Conservation (phyloP, 495 filamentous ascomycete species). For the Penicillium flavigenum region DNA sequence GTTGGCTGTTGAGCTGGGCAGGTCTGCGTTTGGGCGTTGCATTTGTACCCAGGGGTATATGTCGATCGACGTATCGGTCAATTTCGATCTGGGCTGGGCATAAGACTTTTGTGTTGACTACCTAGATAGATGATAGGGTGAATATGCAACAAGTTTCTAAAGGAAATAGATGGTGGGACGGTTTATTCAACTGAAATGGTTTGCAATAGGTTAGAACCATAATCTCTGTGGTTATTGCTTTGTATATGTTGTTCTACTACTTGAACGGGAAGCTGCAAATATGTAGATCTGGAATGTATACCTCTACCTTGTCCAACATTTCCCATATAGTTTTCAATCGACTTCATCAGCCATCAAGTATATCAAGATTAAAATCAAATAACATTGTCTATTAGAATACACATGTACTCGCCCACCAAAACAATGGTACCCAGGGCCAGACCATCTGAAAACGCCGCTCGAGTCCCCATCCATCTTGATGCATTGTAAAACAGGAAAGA, state of each 20-base stretch:
- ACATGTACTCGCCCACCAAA: slow-evolving; percentile 13
- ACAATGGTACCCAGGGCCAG: slow-evolving; percentile 15
- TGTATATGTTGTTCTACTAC: background rate
- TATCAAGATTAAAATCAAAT: slow-evolving; percentile 3
- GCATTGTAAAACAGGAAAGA: slow-evolving; percentile 17
- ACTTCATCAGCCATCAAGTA: background rate
- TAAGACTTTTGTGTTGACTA: slow-evolving; percentile 5
- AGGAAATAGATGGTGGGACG: background rate
- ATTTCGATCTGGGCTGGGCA: background rate
- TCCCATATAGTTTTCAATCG: background rate
- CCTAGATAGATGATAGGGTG: background rate
- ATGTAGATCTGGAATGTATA: background rate
- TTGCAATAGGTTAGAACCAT: background rate
- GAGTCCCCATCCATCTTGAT: slow-evolving; percentile 26
- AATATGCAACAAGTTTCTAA: background rate
- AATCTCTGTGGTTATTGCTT: background rate
- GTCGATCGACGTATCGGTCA: background rate
- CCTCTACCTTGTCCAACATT: background rate
- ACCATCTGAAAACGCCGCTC: slow-evolving; percentile 25
- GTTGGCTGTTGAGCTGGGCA: slow-evolving; percentile 3
- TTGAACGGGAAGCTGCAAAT: background rate
- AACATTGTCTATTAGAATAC: slow-evolving; percentile 26
- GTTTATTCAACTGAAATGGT: background rate
- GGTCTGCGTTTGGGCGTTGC: slow-evolving; percentile 5
- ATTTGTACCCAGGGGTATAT: background rate